Conservation (phyloP, 768 basidiomycete genomes). For the Termitomyces sp. region DNA sequence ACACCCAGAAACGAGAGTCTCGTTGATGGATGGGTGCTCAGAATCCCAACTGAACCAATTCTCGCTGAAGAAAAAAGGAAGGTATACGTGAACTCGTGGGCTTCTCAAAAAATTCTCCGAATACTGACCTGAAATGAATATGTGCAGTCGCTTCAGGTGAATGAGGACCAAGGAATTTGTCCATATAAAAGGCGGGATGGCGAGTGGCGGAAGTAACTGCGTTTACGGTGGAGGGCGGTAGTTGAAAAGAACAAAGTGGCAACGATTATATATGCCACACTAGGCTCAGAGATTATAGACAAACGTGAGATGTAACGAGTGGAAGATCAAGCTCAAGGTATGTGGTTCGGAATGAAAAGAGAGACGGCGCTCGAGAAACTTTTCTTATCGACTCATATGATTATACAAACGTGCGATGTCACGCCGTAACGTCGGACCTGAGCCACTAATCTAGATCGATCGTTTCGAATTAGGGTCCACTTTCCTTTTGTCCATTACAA, state of each 20-base stretch:
- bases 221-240: constrained; percentile 8
- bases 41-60: constrained; percentile 67
- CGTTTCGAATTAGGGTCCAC: not conserved
- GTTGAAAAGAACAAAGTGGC: constrained; percentile 5
- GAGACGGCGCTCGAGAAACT: constrained; percentile 1
- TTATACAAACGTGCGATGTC: constrained; percentile 22
- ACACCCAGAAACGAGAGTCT: constrained; percentile 69
- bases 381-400: constrained; percentile 13
- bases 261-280: constrained; percentile 12
- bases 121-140: constrained; percentile 54
- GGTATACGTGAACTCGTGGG: constrained; percentile 9
- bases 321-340: not conserved
- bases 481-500: constrained; percentile 2
- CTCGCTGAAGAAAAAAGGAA: constrained; percentile 37
- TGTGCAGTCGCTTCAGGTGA: constrained; percentile 73
- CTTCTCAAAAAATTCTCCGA: constrained; percentile 16
- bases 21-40: constrained; percentile 64
- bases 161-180: constrained; percentile 68
- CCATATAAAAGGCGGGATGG: constrained; percentile 37
- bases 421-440: constrained; percentile 11
- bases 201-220: constrained; percentile 9
- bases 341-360: constrained; percentile 5
- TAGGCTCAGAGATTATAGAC: constrained; percentile 12
- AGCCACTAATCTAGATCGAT: constrained; percentile 3
- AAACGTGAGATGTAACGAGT: constrained; percentile 25